A percentile compares a stretch with the other conserved stretches of the same genome.
phyloP scores from a whole-genome alignment of 106 monocot genomes.

The Iris macrosiphon region DNA sequence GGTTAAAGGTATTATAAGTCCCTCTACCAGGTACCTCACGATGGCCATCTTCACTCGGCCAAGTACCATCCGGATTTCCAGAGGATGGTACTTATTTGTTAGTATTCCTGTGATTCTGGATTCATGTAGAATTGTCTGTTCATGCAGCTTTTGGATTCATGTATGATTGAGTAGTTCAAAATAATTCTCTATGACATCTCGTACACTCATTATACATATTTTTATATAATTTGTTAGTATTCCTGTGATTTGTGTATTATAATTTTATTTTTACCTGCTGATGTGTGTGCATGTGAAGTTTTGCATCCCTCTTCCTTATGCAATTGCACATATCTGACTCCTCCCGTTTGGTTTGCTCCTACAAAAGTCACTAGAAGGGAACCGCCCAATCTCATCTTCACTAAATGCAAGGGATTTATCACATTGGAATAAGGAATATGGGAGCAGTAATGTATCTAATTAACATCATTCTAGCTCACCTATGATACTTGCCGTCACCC shows the following conservation, averaged over 20 bases:
- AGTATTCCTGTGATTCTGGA: too few relatives aligned
- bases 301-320: slow-evolving; percentile 64
- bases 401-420: slow-evolving; percentile 51
- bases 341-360: slow-evolving; percentile 85
- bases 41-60: too few relatives aligned
- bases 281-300: slow-evolving; percentile 56
- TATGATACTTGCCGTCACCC: too few relatives aligned
- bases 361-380: slow-evolving; percentile 59
- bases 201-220: neutral
- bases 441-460: slow-evolving; percentile 17
- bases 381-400: slow-evolving; percentile 31
- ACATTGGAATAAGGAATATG: slow-evolving; percentile 45
- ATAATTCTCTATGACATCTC: neutral
- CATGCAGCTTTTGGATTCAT: neutral
- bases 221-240: neutral
- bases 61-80: too few relatives aligned
- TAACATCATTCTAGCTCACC: slow-evolving; percentile 24
- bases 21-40: too few relatives aligned
- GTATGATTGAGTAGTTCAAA: neutral
- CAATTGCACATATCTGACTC: slow-evolving; percentile 64
- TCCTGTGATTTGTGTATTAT: neutral
- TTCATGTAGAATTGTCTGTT: neutral
- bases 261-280: neutral
- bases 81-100: too few relatives aligned
- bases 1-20: too few relatives aligned